These are phyloP conservation scores for Metschnikowia dekortorum DNA, from an alignment of 805 yeast genomes.

Conservation along the genomic window DNA sequence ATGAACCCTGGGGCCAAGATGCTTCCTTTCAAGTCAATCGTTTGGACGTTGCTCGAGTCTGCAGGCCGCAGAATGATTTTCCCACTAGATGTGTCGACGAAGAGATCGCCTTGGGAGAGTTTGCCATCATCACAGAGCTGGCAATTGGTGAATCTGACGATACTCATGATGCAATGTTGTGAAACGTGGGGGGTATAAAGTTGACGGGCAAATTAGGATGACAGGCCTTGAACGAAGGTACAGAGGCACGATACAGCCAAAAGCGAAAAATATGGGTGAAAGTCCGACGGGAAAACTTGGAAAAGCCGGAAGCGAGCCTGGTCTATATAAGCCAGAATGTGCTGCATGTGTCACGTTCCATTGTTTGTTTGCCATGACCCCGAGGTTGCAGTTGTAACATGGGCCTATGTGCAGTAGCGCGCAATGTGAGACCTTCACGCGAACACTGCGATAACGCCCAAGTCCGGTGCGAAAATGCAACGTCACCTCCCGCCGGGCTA, in stretches of 20 bases:
- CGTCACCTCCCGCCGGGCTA: constrained; percentile 9
- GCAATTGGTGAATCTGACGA: constrained; percentile 39
- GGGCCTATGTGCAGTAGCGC: neutral
- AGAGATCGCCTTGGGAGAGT: constrained; percentile 35
- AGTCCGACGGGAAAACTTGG: neutral
- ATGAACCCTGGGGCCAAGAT: constrained; percentile 53
- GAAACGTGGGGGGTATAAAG: neutral
- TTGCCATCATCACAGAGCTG: constrained; percentile 40
- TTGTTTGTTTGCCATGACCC: neutral
- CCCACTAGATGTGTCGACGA: constrained; percentile 39
- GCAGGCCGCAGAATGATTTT: constrained; percentile 32
- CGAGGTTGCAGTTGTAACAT: constrained; percentile 9
- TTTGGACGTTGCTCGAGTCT: constrained; percentile 13
- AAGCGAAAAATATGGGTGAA: neutral
- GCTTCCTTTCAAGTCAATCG: constrained; percentile 44
- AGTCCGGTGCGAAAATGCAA: constrained; percentile 6
- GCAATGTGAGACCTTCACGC: neutral
- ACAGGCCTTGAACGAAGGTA: too few species aligned
- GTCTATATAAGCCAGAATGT: neutral
- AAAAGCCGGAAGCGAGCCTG: neutral
- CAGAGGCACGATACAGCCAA: too few species aligned
- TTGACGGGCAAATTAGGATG: neutral
- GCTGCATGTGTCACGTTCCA: neutral
- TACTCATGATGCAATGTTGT: neutral
- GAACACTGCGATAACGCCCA: neutral